Evolutionary conservation across 2,329 filamentous ascomycete species (phyloP).

Genomic region (Penicillium oxalicum): DNA sequence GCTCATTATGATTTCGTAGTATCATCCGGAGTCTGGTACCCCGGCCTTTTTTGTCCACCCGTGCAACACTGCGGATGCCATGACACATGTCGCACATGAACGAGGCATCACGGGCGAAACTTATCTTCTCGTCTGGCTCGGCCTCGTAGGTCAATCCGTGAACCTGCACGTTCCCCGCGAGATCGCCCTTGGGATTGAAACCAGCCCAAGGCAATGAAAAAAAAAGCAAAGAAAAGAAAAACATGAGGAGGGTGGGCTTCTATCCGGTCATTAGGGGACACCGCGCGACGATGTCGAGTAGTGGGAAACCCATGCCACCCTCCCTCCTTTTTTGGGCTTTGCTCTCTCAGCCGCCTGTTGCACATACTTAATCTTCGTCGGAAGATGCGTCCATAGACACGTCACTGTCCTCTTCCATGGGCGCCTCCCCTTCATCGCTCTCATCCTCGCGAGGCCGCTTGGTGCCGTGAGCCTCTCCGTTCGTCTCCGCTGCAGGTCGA

Average conservation of each 20-base stretch:
- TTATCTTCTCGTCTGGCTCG: constrained; percentile 85
- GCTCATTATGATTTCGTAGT: constrained; percentile 47
- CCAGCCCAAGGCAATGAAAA: constrained; percentile 14
- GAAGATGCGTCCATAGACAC: constrained; percentile 66
- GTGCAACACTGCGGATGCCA: constrained; percentile 77
- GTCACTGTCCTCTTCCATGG: constrained; percentile 64
- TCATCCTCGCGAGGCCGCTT: constrained; percentile 67
- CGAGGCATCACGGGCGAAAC: constrained; percentile 45
- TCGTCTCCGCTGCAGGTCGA: constrained; percentile 45
- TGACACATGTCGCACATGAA: constrained; percentile 55
- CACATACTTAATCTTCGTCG: constrained; percentile 58
- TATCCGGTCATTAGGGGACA: constrained; percentile 7
- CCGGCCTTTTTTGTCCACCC: constrained; percentile 90
- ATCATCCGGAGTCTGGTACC: constrained; percentile 73
- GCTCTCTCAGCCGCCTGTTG: neutral
- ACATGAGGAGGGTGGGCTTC: too few species aligned
- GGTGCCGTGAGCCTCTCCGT: constrained; percentile 49
- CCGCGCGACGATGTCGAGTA: constrained; percentile 9
- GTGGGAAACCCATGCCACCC: constrained; percentile 1
- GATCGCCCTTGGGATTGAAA: constrained; percentile 40
- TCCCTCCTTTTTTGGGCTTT: neutral
- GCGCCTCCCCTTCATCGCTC: constrained; percentile 47
- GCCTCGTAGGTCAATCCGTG: constrained; percentile 74
- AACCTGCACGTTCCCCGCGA: constrained; percentile 70
- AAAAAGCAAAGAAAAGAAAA: neutral